A percentile compares a stretch with the other conserved stretches of the same genome.
Evolutionary conservation across 106 monocot genomes (phyloP).

Genomic region (Iris macrosiphon): DNA sequence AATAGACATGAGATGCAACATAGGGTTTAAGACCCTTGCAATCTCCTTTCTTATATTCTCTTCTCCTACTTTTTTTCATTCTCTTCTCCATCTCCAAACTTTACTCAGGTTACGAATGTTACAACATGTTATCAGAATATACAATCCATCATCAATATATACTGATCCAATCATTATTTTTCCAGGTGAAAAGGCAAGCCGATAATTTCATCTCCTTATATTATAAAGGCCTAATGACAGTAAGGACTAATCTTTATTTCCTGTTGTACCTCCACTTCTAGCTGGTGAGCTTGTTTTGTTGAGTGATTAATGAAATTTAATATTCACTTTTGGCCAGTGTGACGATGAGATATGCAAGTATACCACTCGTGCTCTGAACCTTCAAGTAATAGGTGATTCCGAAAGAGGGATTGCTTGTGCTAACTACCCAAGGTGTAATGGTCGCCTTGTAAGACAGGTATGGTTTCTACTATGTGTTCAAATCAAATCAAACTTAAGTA

Average conservation of each 20-base stretch:
- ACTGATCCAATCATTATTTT: neutral
- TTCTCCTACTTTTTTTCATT: no score
- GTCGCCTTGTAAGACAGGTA: slow-evolving; percentile 77
- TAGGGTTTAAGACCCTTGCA: no score
- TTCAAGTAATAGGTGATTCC: slow-evolving; percentile 75
- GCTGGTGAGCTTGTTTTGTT: neutral
- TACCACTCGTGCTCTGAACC: slow-evolving; percentile 52
- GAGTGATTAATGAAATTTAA: neutral
- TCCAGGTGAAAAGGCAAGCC: slow-evolving; percentile 87
- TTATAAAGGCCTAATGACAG: slow-evolving; percentile 75
- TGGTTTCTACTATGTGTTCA: neutral
- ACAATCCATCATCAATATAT: no score
- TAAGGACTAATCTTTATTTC: slow-evolving; percentile 17
- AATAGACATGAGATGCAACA: no score
- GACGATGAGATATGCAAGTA: slow-evolving; percentile 89
- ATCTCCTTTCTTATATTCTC: no score
- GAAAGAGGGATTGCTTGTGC: slow-evolving; percentile 87
- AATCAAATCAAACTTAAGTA: neutral
- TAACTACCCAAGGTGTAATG: slow-evolving; percentile 80
- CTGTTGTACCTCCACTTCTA: neutral
- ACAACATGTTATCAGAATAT: no score
- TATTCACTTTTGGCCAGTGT: slow-evolving; percentile 30
- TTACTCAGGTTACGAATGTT: neutral
- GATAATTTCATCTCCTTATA: slow-evolving; percentile 68
- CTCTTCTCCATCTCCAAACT: no score